A percentile compares a stretch with the other conserved stretches of the same genome.
phyloP scores from a whole-genome alignment of 176 grass and related monocot species.

The Themeda triandra region DNA sequence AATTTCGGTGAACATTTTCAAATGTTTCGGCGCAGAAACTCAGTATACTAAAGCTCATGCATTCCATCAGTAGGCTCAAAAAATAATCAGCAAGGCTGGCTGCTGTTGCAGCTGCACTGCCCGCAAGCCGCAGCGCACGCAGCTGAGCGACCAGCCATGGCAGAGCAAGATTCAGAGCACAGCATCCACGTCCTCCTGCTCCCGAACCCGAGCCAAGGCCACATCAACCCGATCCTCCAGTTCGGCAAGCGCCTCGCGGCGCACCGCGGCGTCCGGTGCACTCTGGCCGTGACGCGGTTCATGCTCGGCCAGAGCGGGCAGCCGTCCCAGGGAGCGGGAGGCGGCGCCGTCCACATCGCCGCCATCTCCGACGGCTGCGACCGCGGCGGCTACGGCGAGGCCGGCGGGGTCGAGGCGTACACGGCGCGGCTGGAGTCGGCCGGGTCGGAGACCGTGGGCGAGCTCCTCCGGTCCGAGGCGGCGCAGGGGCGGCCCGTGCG shows the following conservation, averaged over 20 bases:
- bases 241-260: constrained; percentile 55
- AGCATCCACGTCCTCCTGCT: constrained; percentile 44
- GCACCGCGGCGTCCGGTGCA: constrained; percentile 40
- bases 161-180: not conserved
- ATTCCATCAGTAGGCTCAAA: not conserved
- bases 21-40: not conserved
- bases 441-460: constrained; percentile 43
- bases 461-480: constrained; percentile 46
- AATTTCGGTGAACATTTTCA: too few relatives aligned
- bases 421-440: constrained; percentile 31
- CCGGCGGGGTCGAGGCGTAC: constrained; percentile 33
- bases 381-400: constrained; percentile 26
- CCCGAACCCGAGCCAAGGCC: constrained; percentile 70
- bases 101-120: not conserved
- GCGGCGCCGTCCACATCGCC: constrained; percentile 23
- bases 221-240: constrained; percentile 75
- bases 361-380: constrained; percentile 47
- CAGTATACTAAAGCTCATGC: too few relatives aligned
- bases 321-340: not conserved
- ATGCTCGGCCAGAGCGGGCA: constrained; percentile 21
- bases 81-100: not conserved
- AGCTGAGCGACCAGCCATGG: not conserved
- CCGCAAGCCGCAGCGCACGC: not conserved
- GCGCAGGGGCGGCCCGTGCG: constrained; percentile 25
- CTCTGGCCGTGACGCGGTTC: constrained; percentile 47